phyloP scores from a whole-genome alignment of 1,139 yeast genomes.

The Scheffersomyces parashehatae region DNA sequence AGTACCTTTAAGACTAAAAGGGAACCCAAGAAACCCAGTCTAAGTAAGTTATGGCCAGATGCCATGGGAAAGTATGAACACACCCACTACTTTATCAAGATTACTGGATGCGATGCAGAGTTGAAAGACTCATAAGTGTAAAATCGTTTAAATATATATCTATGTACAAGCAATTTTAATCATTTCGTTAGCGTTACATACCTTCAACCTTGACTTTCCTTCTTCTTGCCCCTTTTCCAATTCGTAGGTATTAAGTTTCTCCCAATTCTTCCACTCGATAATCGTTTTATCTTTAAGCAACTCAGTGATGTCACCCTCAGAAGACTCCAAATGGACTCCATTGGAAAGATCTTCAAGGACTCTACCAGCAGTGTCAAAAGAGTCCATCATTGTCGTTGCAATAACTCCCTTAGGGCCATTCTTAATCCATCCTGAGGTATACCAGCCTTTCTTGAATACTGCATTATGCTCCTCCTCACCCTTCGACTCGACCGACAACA shows the following conservation, averaged over 20 bases:
- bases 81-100: constrained; percentile 31
- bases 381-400: constrained; percentile 86
- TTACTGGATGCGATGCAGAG: constrained; percentile 31
- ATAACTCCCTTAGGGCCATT: constrained; percentile 90
- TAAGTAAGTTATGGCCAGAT: constrained; percentile 22
- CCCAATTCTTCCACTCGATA: constrained; percentile 78
- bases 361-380: constrained; percentile 73
- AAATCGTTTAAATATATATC: constrained; percentile 4
- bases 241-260: constrained; percentile 57
- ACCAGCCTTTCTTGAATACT: constrained; percentile 51
- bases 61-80: constrained; percentile 33
- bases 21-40: not conserved
- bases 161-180: constrained; percentile 18
- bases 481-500: constrained; percentile 32
- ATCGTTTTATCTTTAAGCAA: constrained; percentile 22
- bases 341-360: constrained; percentile 53
- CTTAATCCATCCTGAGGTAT: constrained; percentile 91
- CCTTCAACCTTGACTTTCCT: constrained; percentile 62
- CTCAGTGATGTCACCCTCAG: constrained; percentile 13
- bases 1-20: too few species aligned
- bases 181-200: constrained; percentile 53
- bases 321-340: constrained; percentile 34
- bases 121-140: not conserved
- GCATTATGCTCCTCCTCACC: constrained; percentile 20
- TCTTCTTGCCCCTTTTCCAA: constrained; percentile 40